Base-by-base conservation (phyloP, 2,329 filamentous ascomycete genomes). In the Fonsecaea nubica region DNA sequence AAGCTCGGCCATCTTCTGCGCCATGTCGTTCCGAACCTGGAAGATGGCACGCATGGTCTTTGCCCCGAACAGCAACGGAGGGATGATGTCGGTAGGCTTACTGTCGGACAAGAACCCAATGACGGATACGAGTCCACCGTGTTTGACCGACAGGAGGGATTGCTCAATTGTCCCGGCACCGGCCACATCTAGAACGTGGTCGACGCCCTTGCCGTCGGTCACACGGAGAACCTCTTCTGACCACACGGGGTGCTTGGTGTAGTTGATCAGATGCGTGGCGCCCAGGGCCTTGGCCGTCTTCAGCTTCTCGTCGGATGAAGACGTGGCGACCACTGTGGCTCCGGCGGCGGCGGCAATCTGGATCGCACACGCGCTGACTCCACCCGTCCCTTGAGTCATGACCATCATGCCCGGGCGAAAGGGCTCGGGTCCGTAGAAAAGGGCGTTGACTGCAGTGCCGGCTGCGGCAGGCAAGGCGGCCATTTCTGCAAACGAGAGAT, bases 11-110 rank as follows among this genome's bases (percentile, higher is more conserved):
- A 78, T 75, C 63, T 79, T 77, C 67, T 79, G 76, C 36, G 79
- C 84, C 52, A 83, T 78, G 68, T 87, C 85, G 67, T 82, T 82
- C 0, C 88, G 87, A 0, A 88, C 89, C 74, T 90, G 89, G 33
- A 90, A 73, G 7, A 90, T 83, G 0, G 88, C 84, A 74, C 62
- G 62, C 30, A 64, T 42, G 32, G 62, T 64, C 58, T 76, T 7
- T 69, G 77, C 45, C 73, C 75, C 13, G 80, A 81, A 21, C 79
- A 64, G 53, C 36, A 64, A 30, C 3, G 35, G 36, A 21, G 62
- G 62, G 18, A 64, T 56, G 10, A 64, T 50, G 15, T 69, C 15
- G 75, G 72, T 7, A 74, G 74, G 62, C 64, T 59, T 40, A 15
- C 52, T 62, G 40, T 40, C 58, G 30, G 48, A 50, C 36, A 60